Base-by-base conservation (phyloP, 2,329 filamentous ascomycete species). In the Cadophora luteo-olivacea region DNA sequence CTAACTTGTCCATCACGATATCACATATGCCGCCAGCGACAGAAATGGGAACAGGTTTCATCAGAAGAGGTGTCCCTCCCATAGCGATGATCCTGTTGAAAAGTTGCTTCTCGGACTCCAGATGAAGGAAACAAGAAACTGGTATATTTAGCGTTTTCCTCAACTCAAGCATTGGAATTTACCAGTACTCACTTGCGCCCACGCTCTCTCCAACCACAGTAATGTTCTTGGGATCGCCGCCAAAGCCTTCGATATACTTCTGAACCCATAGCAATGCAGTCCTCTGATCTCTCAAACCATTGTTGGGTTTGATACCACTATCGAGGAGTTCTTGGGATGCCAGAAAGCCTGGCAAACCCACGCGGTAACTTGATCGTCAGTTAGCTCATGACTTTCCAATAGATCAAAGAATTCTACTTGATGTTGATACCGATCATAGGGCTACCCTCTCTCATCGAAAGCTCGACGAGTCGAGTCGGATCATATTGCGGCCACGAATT, bases 131-230 rank as follows among this genome's bases (percentile, higher is more conserved):
- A 19, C 22, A 32, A n/a, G 61, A 63, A 36, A 63, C 61, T 63
- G 11, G 3, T 1, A 51, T n/a, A n/a, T n/a, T n/a, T n/a, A n/a
- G n/a, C n/a, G n/a, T n/a, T n/a, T n/a, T 25, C 16, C n/a, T 48
- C 36, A 11, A 7, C 12, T 38, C 5, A 3, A 29, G 36, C 2
- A 1, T 38, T 9, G 11, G 36, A 14, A 2, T 38, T 45, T 41
- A 6, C n/a, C 24, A n/a, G 9, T 22, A 63, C 63, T 45, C 24
- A 65, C 63, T 58, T 4, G 51, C 33, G 12, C 66, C 66, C 3
- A 51, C 66, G 48, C 51, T 82, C 68, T 84, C 79, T 22, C 83
- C 83, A 22, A 79, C 72, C 12, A 79, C 69, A 0, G 76, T 78
- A 24, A 78, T 67, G 32, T 68, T 68, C 0, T 68, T 54, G 11